Evolutionary conservation across 2,329 filamentous ascomycete species (phyloP).

Genomic region (Thyridium curvatum): DNA sequence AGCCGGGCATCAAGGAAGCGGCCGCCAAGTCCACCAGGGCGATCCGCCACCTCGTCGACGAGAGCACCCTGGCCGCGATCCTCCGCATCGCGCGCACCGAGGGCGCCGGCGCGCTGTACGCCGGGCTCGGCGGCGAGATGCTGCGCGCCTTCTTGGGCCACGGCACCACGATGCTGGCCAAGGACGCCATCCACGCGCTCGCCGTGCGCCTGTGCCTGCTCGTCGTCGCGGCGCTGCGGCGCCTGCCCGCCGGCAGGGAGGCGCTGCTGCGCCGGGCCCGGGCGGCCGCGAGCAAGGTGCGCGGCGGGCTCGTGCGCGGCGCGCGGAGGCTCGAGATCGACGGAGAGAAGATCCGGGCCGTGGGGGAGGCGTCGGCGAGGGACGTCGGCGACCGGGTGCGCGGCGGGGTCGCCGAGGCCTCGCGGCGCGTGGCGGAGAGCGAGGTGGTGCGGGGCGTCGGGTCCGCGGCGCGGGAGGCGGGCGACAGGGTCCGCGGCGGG

Average conservation of each 20-base stretch:
- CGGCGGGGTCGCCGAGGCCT: too few relatives aligned
- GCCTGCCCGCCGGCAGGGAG: slow-evolving; percentile 33
- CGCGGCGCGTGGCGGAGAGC: too few relatives aligned
- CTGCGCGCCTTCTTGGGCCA: slow-evolving; percentile 81
- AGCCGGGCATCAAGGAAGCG: slow-evolving; percentile 10
- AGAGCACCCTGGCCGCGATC: slow-evolving; percentile 59
- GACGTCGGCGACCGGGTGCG: too few relatives aligned
- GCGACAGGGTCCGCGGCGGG: too few relatives aligned
- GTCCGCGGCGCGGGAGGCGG: too few relatives aligned
- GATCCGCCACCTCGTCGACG: slow-evolving; percentile 19
- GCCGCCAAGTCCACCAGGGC: slow-evolving; percentile 22
- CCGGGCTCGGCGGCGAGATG: slow-evolving; percentile 69
- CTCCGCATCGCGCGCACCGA: slow-evolving; percentile 53
- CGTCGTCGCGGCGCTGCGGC: slow-evolving; percentile 41
- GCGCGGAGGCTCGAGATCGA: neutral
- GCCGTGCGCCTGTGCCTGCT: slow-evolving; percentile 69
- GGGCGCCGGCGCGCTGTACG: slow-evolving; percentile 64
- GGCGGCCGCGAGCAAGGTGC: neutral
- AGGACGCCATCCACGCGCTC: slow-evolving; percentile 67
- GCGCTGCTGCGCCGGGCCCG: slow-evolving; percentile 13
- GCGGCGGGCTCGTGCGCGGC: too few relatives aligned
- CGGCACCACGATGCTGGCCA: slow-evolving; percentile 81
- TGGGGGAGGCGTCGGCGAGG: neutral
- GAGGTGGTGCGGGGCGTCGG: too few relatives aligned
- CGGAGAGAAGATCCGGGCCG: slow-evolving; percentile 1